Percentiles rank a stretch among this genome's conserved stretches.
Evolutionary conservation across 2,329 filamentous ascomycete species (phyloP).

Genomic region (Scedosporium minutisporum): DNA sequence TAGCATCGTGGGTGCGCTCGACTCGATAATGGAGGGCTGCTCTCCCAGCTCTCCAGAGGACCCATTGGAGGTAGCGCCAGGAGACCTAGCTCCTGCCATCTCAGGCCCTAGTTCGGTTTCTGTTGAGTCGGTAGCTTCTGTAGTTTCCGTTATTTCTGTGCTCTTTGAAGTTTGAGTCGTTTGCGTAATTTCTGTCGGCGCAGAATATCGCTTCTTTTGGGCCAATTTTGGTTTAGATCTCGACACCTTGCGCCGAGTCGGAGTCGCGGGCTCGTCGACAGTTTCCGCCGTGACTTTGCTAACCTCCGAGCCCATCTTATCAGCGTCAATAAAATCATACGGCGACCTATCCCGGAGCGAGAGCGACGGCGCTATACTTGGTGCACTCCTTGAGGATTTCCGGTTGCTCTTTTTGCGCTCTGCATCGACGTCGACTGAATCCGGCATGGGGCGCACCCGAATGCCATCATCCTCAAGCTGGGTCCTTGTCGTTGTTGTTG

Average conservation of each 20-base stretch:
- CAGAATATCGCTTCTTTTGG: neutral
- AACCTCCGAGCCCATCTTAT: neutral
- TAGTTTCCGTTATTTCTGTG: neutral
- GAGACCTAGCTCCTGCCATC: slow-evolving; percentile 2
- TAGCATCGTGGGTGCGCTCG: slow-evolving; percentile 29
- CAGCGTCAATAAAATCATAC: neutral
- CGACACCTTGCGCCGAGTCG: slow-evolving; percentile 1
- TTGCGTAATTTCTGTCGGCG: slow-evolving; percentile 1
- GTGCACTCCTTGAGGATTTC: neutral
- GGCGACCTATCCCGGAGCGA: slow-evolving; percentile 5
- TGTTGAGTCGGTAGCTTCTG: neutral
- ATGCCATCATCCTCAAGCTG: slow-evolving; percentile 28
- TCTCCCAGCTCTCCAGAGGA: neutral
- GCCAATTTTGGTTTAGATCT: neutral
- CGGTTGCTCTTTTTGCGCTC: neutral
- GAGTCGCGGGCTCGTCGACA: slow-evolving; percentile 8
- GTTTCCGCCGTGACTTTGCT: neutral
- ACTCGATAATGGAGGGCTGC: neutral
- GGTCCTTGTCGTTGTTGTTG: slow-evolving; percentile 1
- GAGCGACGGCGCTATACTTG: neutral
- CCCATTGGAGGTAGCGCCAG: neutral
- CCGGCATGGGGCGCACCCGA: slow-evolving; percentile 29
- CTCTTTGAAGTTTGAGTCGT: neutral
- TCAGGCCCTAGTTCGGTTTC: neutral
- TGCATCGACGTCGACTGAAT: neutral